These are phyloP conservation scores for Kazachstania africana DNA, from an alignment of 805 yeast genomes.

Conservation along the genomic window DNA sequence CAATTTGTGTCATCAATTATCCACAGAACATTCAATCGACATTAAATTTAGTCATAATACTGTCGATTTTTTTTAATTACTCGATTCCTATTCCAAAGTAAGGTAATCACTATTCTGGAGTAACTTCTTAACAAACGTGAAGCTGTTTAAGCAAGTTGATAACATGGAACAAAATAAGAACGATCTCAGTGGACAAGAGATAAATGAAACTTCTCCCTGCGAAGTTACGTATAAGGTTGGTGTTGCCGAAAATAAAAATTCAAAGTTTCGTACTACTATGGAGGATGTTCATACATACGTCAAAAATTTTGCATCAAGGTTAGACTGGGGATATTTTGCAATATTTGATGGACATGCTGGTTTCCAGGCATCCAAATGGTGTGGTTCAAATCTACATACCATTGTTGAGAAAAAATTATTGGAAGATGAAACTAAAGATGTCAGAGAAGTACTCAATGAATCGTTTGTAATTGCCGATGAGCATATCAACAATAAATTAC, in stretches of 20 bases:
- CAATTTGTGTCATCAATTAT: no score
- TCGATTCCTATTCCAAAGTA: no score
- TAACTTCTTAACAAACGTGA: no score
- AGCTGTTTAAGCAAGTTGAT: no score
- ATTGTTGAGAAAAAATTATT: slow-evolving; percentile 49
- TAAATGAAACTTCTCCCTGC: no score
- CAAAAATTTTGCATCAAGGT: slow-evolving; percentile 80
- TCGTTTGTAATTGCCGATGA: slow-evolving; percentile 70
- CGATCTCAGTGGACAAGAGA: no score
- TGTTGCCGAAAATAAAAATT: slow-evolving; percentile 81
- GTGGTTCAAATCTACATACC: slow-evolving; percentile 75
- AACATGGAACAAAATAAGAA: no score
- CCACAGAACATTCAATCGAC: no score
- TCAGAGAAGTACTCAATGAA: slow-evolving; percentile 53
- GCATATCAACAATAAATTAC: slow-evolving; percentile 44
- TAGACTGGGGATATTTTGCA: slow-evolving; percentile 93
- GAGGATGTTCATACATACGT: slow-evolving; percentile 93
- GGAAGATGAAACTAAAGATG: slow-evolving; percentile 36
- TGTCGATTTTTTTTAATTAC: no score
- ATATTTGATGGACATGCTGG: slow-evolving; percentile 98
- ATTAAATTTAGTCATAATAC: no score
- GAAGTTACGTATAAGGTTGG: slow-evolving; percentile 72
- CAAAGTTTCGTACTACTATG: slow-evolving; percentile 76
- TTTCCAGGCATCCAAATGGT: slow-evolving; percentile 83
- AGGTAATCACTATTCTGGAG: no score